Percentiles rank a stretch among this genome's conserved stretches.
Conservation (phyloP, 1,284 basidiomycete genomes). For the Neotropicomus parvogracilis region DNA sequence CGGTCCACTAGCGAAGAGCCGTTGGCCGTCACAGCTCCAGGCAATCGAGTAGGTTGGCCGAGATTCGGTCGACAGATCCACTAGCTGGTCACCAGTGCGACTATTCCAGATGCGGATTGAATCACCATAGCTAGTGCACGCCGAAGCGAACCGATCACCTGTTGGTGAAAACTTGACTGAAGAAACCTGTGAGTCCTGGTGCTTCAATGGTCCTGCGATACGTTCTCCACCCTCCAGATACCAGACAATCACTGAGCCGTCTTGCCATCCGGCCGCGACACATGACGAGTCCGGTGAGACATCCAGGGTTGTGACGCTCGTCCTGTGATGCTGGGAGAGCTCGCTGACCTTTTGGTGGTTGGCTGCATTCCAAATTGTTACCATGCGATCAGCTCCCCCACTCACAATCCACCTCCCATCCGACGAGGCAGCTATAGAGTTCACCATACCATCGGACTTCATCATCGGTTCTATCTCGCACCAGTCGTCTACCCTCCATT, state of each 20-base stretch:
- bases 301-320: constrained; percentile 5
- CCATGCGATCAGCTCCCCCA: constrained; percentile 4
- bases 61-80: not conserved
- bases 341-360: not conserved
- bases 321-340: not conserved
- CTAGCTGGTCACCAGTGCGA: constrained; percentile 6
- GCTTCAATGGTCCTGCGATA: not conserved
- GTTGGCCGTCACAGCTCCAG: constrained; percentile 4
- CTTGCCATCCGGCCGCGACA: constrained; percentile 4
- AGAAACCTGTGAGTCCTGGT: not conserved
- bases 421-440: not conserved
- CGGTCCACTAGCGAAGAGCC: constrained; percentile 6
- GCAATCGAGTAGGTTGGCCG: constrained; percentile 3
- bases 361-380: constrained; percentile 3
- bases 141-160: constrained; percentile 12
- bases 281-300: constrained; percentile 9
- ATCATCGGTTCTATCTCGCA: constrained; percentile 1
- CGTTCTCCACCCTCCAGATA: not conserved
- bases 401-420: constrained; percentile 4
- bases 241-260: constrained; percentile 24
- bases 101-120: constrained; percentile 16
- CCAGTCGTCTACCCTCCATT: constrained; percentile 6
- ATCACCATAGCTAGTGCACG: not conserved
- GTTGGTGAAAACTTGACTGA: constrained; percentile 18
- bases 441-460: not conserved